Conservation (phyloP, 805 yeast species). For the Lachancea fermentati region DNA sequence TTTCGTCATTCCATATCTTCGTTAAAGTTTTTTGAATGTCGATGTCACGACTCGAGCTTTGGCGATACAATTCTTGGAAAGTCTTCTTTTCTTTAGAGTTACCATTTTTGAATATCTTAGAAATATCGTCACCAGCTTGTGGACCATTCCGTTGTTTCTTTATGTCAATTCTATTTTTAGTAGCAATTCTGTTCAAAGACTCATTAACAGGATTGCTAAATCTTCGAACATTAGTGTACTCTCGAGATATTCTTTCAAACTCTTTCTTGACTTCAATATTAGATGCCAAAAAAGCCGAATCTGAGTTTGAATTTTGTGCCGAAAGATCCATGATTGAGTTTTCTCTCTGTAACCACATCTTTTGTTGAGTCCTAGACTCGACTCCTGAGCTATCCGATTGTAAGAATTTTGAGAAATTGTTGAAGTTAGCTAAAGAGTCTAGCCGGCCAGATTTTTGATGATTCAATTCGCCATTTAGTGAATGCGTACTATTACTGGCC, state of each 20-base stretch:
- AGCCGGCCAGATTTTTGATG: background rate
- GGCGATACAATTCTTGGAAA: constrained; percentile 4
- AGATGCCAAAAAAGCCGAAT: constrained; percentile 37
- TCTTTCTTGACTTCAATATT: constrained; percentile 62
- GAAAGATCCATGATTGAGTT: constrained; percentile 57
- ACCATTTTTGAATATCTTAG: constrained; percentile 4
- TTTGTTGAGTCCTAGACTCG: constrained; percentile 76
- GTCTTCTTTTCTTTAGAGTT: constrained; percentile 3
- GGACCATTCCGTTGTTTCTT: constrained; percentile 7
- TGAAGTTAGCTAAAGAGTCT: constrained; percentile 8
- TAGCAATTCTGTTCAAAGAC: constrained; percentile 45
- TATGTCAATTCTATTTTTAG: constrained; percentile 11
- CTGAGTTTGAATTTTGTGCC: constrained; percentile 24
- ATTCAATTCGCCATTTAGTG: background rate
- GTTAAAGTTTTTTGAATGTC: constrained; percentile 24
- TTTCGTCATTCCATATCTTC: constrained; percentile 30
- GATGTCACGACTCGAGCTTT: constrained; percentile 9
- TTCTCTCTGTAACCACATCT: constrained; percentile 78
- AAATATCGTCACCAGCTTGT: constrained; percentile 4
- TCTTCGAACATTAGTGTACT: constrained; percentile 62
- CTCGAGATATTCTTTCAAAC: constrained; percentile 71
- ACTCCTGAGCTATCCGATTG: constrained; percentile 33
- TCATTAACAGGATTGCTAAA: constrained; percentile 65
- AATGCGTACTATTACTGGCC: constrained; percentile 2
- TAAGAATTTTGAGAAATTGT: constrained; percentile 38